phyloP scores from a whole-genome alignment of 257 asterid species.

The Lavandula angustifolia region DNA sequence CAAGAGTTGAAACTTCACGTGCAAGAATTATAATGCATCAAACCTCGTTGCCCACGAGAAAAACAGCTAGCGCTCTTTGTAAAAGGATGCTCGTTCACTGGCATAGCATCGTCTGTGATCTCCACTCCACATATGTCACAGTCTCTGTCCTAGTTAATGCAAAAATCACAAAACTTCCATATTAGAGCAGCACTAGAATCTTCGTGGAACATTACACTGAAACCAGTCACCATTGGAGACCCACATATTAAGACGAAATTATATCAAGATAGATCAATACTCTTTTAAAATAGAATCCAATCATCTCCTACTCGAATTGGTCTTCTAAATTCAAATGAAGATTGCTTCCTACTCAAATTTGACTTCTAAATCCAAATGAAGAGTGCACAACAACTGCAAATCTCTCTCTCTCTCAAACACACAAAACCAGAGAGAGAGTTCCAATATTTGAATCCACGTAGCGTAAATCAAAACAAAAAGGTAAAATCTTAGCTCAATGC shows the following conservation, averaged over 20 bases:
- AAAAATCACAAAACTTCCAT: slow-evolving; percentile 25
- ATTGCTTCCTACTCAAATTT: not conserved
- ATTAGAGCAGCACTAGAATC: slow-evolving; percentile 6
- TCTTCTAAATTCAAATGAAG: not conserved
- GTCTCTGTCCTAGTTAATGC: slow-evolving; percentile 63
- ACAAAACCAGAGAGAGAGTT: not conserved
- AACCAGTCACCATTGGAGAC: not conserved
- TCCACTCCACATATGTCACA: slow-evolving; percentile 98
- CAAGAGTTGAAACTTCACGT: not conserved
- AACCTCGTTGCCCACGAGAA: slow-evolving; percentile 98
- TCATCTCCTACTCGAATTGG: not conserved
- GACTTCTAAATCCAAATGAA: not conserved
- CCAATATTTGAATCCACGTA: not conserved
- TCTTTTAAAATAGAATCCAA: not conserved
- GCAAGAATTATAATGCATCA: slow-evolving; percentile 4
- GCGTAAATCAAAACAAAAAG: slow-evolving; percentile 2
- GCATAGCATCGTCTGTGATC: slow-evolving; percentile 69
- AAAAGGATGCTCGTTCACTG: slow-evolving; percentile 89
- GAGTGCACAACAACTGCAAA: not conserved
- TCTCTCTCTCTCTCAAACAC: not conserved
- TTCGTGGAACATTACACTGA: not conserved
- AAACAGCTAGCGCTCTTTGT: slow-evolving; percentile 87
- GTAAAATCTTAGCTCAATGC: not conserved
- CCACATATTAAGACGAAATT: not conserved
- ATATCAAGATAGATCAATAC: not conserved